Evolutionary conservation across 352 stramenopile genomes (phyloP), one percentile per base, ranked within the genome.

Genomic region (Phytophthora multivora): DNA sequence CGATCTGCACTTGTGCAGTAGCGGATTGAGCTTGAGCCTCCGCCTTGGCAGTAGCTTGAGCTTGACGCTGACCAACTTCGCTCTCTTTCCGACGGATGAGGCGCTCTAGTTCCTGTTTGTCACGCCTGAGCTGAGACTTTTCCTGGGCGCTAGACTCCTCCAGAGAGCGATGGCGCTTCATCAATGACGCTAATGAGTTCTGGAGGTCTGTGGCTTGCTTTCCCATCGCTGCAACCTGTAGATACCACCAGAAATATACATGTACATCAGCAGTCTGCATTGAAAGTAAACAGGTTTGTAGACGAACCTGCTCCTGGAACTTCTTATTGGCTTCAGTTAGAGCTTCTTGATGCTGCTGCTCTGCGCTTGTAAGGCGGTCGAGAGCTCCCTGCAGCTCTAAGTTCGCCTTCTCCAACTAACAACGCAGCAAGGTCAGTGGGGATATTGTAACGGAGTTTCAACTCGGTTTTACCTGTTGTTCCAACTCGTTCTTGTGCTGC

Each of bases 71-170:
- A 13, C 16, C 39, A 23, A 53, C 19, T 25, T 81, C 66, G 4
- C 72, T 51, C n/a, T 66, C 65, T 67, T 69, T 78, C 13, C 42
- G 48, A 13, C 42, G 47, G 5, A 82, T 56, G 23, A 75, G 35
- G 4, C 41, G 39, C 25, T 82, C 70, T 4, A 85, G 41, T 28
- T 80, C 63, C 13, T 71, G 51, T 18, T 72, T 78, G 31, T 80
- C 63, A 45, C 51, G 63, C 1, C 68, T 52, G 23, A 79, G 55
- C 28, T 77, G 73, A 12, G 49, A 16, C 23, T 76, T 79, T 23
- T 79, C 71, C 30, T 75, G 46, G 4, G 39, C 13, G 16, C 40
- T 33, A 12, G 50, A 25, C 9, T 38, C 25, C 35, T 84, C 75
- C 26, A 81, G 43, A 6, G 23, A 35, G 8, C 30, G 46, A 66